Evolutionary conservation across 2,329 filamentous ascomycete genomes (phyloP), one percentile per base, ranked within the genome.

Genomic region (Cladosporium sp.): DNA sequence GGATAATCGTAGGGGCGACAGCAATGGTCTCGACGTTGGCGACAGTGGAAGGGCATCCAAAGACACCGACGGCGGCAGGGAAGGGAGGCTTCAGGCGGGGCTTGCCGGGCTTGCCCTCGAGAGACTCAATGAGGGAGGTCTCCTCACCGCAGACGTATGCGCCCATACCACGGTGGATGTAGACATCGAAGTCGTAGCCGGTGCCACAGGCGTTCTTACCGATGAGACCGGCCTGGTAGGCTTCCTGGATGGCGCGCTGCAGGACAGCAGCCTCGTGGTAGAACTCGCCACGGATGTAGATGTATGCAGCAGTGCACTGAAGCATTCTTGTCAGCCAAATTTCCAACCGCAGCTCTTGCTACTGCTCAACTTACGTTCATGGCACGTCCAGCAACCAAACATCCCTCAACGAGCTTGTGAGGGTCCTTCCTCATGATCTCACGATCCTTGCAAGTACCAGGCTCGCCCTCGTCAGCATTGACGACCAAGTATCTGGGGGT

Each of bases 391-490:
- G 94, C 91, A 49, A 99, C 88, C 63, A 99, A 82, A 77, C 94
- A 99, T 73, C 94, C 94, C 79, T 99, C 94, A 71, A 99, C 82
- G 64, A 99, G 89, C 83, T 99, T 99, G 82, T 99, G 94, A 62
- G 94, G 94, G 75, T 99, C 94, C 80, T 99, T 99, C 78, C 94
- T 91, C 94, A 99, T 99, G 67, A 99, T 99, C 77, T 99, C 94
- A 72, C 94, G 88, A 77, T 99, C 94, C 81, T 99, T 99, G 87
- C 94, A 99, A 55, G 94, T 99, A 75, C 94, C 94, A 28, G 94
- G 94, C 78, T 99, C 94, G 71, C 94, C 94, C 80, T 99, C 94
- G 75, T 99, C 94, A 66, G 94, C 94, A 72, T 99, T 99, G 79
- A 99, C 91, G 61, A 99, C 93, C 56, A 99, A 82, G 73, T 99